phyloP scores from a whole-genome alignment of 352 stramenopile genomes.

The Globisporangium cystogenes region DNA sequence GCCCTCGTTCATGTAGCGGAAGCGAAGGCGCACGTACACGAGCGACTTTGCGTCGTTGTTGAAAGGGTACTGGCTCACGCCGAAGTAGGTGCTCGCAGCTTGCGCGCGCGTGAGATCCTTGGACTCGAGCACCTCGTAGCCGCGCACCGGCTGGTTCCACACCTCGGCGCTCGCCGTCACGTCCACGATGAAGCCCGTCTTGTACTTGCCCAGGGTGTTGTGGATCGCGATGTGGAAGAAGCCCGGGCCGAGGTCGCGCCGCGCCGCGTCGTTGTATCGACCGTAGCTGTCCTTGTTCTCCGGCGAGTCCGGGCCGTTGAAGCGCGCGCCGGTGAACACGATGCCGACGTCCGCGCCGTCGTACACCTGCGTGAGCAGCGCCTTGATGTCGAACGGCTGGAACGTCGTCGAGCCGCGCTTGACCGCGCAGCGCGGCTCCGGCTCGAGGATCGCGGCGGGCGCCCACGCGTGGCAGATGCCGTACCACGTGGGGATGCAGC shows the following conservation, averaged over 20 bases:
- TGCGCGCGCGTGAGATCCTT: neutral
- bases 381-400: slow-evolving; percentile 30
- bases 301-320: slow-evolving; percentile 31
- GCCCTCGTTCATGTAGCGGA: neutral
- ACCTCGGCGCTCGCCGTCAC: slow-evolving; percentile 14
- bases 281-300: slow-evolving; percentile 45
- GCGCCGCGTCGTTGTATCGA: slow-evolving; percentile 29
- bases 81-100: slow-evolving; percentile 1
- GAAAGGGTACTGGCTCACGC: slow-evolving; percentile 12
- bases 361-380: slow-evolving; percentile 39
- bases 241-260: slow-evolving; percentile 35
- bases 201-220: slow-evolving; percentile 28
- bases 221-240: slow-evolving; percentile 51
- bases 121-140: slow-evolving; percentile 7
- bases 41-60: slow-evolving; percentile 8
- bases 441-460: slow-evolving; percentile 23
- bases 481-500: slow-evolving; percentile 15
- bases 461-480: slow-evolving; percentile 18
- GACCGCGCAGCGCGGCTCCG: slow-evolving; percentile 28
- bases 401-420: slow-evolving; percentile 3
- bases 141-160: slow-evolving; percentile 15
- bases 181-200: slow-evolving; percentile 35
- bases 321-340: slow-evolving; percentile 48
- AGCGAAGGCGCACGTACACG: slow-evolving; percentile 2
- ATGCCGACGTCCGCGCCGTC: slow-evolving; percentile 41